These are phyloP conservation scores for Albophoma yamanashiensis DNA, from an alignment of 2,329 filamentous ascomycete genomes.

Conservation along the genomic window DNA sequence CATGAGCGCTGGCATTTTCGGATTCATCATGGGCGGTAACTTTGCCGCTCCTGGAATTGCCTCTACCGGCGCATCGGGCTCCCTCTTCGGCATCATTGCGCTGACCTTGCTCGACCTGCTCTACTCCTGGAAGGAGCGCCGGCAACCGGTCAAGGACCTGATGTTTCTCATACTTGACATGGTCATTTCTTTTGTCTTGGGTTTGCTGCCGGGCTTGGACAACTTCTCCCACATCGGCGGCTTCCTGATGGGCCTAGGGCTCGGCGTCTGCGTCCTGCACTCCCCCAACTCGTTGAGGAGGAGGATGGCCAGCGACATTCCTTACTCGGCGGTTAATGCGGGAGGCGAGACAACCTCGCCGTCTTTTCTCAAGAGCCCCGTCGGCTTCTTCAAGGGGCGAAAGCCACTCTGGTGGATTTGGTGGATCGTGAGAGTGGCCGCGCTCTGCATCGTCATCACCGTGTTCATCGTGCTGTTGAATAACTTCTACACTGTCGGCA, in stretches of 20 bases:
- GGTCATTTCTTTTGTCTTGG: constrained; percentile 81
- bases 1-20: constrained; percentile 84
- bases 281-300: constrained; percentile 73
- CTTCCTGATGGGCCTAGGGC: constrained; percentile 80
- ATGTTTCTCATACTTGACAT: constrained; percentile 79
- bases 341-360: constrained; percentile 35
- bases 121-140: constrained; percentile 81
- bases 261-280: constrained; percentile 80
- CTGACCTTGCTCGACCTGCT: constrained; percentile 80
- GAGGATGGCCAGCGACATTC: constrained; percentile 59
- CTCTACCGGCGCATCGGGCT: constrained; percentile 82
- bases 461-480: constrained; percentile 79
- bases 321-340: constrained; percentile 59
- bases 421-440: constrained; percentile 79
- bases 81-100: constrained; percentile 84
- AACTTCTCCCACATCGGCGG: constrained; percentile 98
- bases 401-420: constrained; percentile 96
- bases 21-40: constrained; percentile 90
- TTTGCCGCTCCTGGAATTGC: constrained; percentile 74
- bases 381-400: constrained; percentile 81
- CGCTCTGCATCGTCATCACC: constrained; percentile 69
- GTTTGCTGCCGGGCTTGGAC: constrained; percentile 83
- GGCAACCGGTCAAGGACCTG: constrained; percentile 71
- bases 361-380: constrained; percentile 48
- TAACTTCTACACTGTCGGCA: constrained; percentile 78